Conservation (phyloP, 2,329 filamentous ascomycete genomes). For the Delphinella strobiligena region DNA sequence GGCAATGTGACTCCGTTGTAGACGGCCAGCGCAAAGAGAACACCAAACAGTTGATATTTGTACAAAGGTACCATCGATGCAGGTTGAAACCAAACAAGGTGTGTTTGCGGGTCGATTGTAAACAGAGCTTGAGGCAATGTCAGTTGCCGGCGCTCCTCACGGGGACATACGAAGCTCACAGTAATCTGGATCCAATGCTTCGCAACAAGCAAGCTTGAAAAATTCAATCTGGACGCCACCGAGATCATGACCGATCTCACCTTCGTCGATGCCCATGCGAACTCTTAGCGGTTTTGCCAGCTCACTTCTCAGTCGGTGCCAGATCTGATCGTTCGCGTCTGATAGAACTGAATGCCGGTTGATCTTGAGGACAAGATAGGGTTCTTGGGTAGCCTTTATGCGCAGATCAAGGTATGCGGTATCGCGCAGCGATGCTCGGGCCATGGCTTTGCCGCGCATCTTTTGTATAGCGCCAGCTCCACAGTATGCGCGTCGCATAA, state of each 20-base stretch:
- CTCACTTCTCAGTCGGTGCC: slow-evolving; percentile 73
- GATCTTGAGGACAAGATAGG: slow-evolving; percentile 33
- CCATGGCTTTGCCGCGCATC: slow-evolving; percentile 6
- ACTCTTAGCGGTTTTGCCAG: slow-evolving; percentile 79
- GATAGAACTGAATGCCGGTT: slow-evolving; percentile 28
- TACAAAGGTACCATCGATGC: slow-evolving; percentile 70
- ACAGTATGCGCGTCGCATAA: slow-evolving; percentile 48
- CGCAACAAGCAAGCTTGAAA: slow-evolving; percentile 70
- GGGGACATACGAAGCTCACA: slow-evolving; percentile 44
- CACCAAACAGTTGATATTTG: slow-evolving; percentile 80
- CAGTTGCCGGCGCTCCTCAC: slow-evolving; percentile 2
- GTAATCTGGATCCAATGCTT: slow-evolving; percentile 66
- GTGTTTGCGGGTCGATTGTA: slow-evolving; percentile 60
- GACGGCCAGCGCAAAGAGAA: slow-evolving; percentile 78
- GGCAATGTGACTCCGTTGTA: slow-evolving; percentile 91
- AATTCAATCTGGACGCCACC: slow-evolving; percentile 96
- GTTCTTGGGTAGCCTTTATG: slow-evolving; percentile 23
- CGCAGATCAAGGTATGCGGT: slow-evolving; percentile 16
- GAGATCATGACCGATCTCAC: slow-evolving; percentile 84
- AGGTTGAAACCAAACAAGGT: slow-evolving; percentile 80
- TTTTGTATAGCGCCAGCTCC: slow-evolving; percentile 7
- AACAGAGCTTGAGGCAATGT: slow-evolving; percentile 48
- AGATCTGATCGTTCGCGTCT: slow-evolving; percentile 66
- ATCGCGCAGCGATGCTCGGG: slow-evolving; percentile 3
- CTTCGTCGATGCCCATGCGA: slow-evolving; percentile 62